These are phyloP conservation scores for Salix exigua DNA, from an alignment of 345 rosid species.

Conservation along the genomic window DNA sequence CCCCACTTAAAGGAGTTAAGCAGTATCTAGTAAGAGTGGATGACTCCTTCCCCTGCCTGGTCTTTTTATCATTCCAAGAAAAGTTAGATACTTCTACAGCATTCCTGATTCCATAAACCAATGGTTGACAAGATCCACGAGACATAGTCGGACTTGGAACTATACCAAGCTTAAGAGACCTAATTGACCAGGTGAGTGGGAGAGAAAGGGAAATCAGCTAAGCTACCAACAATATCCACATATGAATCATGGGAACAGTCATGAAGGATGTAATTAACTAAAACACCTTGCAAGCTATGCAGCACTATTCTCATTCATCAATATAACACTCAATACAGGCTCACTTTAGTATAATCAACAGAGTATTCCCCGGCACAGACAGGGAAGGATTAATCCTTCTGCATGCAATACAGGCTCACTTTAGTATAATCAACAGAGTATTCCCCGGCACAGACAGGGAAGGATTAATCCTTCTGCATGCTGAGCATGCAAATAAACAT, in stretches of 20 bases:
- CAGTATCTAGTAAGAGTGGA: conserved; percentile 63
- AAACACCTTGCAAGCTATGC: neutral
- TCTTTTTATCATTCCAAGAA: conserved; percentile 71
- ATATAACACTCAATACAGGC: neutral
- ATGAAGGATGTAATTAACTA: neutral
- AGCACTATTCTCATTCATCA: neutral
- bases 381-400: neutral
- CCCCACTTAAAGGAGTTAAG: conserved; percentile 52
- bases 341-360: neutral
- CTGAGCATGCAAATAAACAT: neutral
- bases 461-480: neutral
- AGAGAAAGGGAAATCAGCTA: conserved; percentile 2
- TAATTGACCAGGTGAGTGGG: conserved; percentile 24
- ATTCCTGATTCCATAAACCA: conserved; percentile 53
- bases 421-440: neutral
- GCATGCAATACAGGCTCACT: neutral
- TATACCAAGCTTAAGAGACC: conserved; percentile 81
- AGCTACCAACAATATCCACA: neutral
- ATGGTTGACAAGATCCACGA: conserved; percentile 49
- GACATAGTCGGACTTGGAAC: conserved; percentile 53
- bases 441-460: neutral
- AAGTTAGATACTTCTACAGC: conserved; percentile 56
- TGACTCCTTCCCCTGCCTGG: conserved; percentile 70
- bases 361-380: neutral
- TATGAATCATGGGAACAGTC: neutral